Percentiles rank a stretch among this genome's conserved stretches.
Conservation (phyloP, 176 grass and related monocot species). For the Paspalum vaginatum region DNA sequence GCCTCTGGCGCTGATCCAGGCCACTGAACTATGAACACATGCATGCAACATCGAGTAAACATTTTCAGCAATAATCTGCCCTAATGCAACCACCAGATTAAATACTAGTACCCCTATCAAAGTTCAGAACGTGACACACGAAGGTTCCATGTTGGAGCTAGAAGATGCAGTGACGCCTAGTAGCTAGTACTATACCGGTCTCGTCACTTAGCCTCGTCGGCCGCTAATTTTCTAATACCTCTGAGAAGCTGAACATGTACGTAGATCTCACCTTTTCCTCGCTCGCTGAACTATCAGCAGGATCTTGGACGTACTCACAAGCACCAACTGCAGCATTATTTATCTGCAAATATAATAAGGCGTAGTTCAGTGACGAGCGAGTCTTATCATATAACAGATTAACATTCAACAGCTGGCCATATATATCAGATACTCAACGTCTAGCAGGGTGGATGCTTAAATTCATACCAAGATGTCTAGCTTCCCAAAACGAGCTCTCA, state of each 20-base stretch:
- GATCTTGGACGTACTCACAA: neutral
- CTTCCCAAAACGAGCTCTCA: slow-evolving; percentile 38
- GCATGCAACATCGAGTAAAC: neutral
- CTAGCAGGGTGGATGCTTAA: too few species aligned
- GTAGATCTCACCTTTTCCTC: slow-evolving; percentile 25
- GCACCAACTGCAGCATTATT: slow-evolving; percentile 39
- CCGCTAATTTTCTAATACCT: neutral
- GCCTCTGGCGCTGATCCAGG: neutral
- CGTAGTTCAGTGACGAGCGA: too few species aligned
- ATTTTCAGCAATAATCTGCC: neutral
- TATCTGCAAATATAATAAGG: neutral
- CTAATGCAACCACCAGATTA: neutral
- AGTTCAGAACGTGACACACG: neutral
- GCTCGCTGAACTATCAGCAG: neutral
- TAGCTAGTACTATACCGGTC: neutral
- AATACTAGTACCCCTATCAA: neutral
- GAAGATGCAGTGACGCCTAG: neutral
- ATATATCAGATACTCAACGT: neutral
- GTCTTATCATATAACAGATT: too few species aligned
- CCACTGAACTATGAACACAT: slow-evolving; percentile 17
- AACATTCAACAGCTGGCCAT: neutral
- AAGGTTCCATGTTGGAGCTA: neutral
- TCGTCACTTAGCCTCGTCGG: too few species aligned
- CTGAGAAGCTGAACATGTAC: neutral
- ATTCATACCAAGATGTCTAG: slow-evolving; percentile 38